Evolutionary conservation across 257 asterid species (phyloP), one percentile per base, ranked within the genome.

Genomic region (Rauvolfia tetraphylla): DNA sequence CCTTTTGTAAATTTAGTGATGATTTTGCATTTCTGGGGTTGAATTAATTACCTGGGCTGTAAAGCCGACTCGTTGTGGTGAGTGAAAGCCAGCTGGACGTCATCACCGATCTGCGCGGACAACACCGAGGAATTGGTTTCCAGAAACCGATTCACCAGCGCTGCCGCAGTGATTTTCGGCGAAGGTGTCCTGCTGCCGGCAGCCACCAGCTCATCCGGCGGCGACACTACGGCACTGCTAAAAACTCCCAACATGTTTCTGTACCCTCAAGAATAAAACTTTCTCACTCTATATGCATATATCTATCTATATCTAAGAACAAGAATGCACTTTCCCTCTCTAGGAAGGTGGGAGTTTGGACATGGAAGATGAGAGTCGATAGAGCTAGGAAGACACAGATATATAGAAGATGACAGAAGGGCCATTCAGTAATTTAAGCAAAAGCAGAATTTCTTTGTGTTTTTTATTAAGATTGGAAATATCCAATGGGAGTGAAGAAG

Each of bases 111-210:
- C 88, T 90, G 96, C 20, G 91, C 62, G 48, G 95, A 86, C 76
- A 91, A 91, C 84, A 90, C 96, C 76, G 99, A 86, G 10, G 92
- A 75, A 74, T 95, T 91, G 63, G 82, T 84, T 73, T 78, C 87
- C 53, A 95, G 73, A 77, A 95, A 95, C 51, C 98, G 91, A 31
- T 87, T 83, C 88, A 90, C 77, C 89, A 95, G 95, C 81, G 90
- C 91, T 5, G 78, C 91, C 86, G 97, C 88, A 79, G 96, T 87
- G 73, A 75, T 91, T 87, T 93, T 95, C 72, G 99, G 99, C 75
- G 99, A 95, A 63, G 99, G 99, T 65, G 99, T 95, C 77, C 97
- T 84, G 91, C 95, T 87, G 5, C 99, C 98, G 22, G 97, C 99
- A 0, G 97, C 94, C 84, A 95, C 99, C 80, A 95, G 93, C 96